phyloP scores from a whole-genome alignment of 148 eudicot genomes.

The Cornus suecica region DNA sequence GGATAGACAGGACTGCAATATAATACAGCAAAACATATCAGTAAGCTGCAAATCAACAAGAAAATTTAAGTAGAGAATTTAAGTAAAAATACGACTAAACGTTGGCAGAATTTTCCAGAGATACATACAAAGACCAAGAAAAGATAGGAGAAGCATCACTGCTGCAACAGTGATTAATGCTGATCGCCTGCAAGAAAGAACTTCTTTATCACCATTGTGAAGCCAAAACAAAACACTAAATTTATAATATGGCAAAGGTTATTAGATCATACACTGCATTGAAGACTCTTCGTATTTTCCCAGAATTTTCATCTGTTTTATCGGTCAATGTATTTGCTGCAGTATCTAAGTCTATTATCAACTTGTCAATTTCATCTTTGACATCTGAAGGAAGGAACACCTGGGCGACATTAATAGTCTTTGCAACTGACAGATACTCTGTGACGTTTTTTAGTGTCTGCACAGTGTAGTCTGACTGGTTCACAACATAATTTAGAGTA shows the following conservation, averaged over 20 bases:
- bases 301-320: constrained; percentile 72
- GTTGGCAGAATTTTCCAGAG: not conserved
- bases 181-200: constrained; percentile 52
- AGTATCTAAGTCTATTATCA: constrained; percentile 35
- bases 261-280: constrained; percentile 58
- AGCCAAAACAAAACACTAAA: not conserved
- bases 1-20: constrained; percentile 64
- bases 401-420: constrained; percentile 48
- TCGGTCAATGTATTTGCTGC: constrained; percentile 59
- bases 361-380: constrained; percentile 37
- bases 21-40: constrained; percentile 2
- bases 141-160: constrained; percentile 67
- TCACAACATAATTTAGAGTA: constrained; percentile 80
- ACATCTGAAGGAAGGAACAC: constrained; percentile 50
- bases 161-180: constrained; percentile 62
- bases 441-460: constrained; percentile 82
- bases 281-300: constrained; percentile 63
- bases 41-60: not conserved
- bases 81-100: not conserved
- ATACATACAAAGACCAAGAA: constrained; percentile 79
- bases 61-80: not conserved
- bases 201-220: constrained; percentile 11
- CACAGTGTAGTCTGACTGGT: constrained; percentile 85
- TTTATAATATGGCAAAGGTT: not conserved
- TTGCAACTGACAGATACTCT: constrained; percentile 66